These are phyloP conservation scores for Claviceps pusilla DNA, from an alignment of 2,329 filamentous ascomycete genomes.

Conservation along the genomic window DNA sequence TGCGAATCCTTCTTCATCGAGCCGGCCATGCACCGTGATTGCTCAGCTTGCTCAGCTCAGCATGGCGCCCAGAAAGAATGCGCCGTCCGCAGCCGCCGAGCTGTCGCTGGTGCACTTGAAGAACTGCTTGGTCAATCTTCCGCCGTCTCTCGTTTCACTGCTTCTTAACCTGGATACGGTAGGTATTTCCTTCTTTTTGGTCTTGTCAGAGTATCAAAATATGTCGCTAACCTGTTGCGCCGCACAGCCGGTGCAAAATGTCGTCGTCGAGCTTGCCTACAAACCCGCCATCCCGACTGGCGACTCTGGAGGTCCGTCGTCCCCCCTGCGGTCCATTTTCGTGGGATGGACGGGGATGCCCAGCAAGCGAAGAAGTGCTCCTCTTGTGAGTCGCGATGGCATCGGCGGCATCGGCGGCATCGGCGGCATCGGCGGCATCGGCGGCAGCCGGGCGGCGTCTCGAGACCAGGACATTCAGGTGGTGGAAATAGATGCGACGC, in stretches of 20 bases:
- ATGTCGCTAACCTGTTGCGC: background rate
- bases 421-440: slow-evolving; percentile 46
- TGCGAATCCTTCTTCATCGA: background rate
- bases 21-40: slow-evolving; percentile 1
- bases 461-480: slow-evolving; percentile 62
- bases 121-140: slow-evolving; percentile 90
- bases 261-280: slow-evolving; percentile 81
- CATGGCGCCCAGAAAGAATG: slow-evolving; percentile 38
- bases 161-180: slow-evolving; percentile 84
- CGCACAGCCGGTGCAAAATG: slow-evolving; percentile 74
- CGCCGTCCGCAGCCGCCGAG: slow-evolving; percentile 59
- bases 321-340: slow-evolving; percentile 56
- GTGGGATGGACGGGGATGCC: slow-evolving; percentile 97
- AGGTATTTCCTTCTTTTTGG: slow-evolving; percentile 22
- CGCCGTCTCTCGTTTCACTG: slow-evolving; percentile 65
- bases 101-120: slow-evolving; percentile 76
- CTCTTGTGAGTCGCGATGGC: slow-evolving; percentile 60
- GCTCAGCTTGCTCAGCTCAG: slow-evolving; percentile 8
- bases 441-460: slow-evolving; percentile 38
- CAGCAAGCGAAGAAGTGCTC: slow-evolving; percentile 66
- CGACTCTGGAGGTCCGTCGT: slow-evolving; percentile 29
- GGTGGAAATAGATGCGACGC: slow-evolving; percentile 76
- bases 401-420: slow-evolving; percentile 32
- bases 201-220: background rate
- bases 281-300: slow-evolving; percentile 22